Evolutionary conservation across 1,284 basidiomycete genomes (phyloP), one percentile per base, ranked within the genome.

Genomic region (Ganoderma multipileum): DNA sequence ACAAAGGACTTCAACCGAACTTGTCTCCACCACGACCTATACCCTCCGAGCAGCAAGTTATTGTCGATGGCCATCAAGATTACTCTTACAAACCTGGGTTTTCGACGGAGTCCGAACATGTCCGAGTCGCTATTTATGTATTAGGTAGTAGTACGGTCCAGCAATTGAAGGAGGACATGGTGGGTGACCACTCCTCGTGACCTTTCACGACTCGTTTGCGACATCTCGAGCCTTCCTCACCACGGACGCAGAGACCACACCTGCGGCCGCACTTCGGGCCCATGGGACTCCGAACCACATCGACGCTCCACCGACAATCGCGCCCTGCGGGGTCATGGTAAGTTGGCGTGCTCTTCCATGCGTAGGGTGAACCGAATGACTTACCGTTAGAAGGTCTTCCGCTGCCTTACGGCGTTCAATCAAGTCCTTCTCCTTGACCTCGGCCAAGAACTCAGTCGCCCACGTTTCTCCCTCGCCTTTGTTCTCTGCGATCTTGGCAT

Each of bases 261-360:
- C 58, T 3, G 36, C 36, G 38, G 39, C 2, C 38, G 23, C 38
- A 7, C 58, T 28, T 14, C 38, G 38, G 2, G 58, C 58, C 58
- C 36, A 60, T 11, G 58, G 58, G 7, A 60, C 58, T n/a, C 58
- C 58, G 5, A 60, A 60, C 58, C 58, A 60, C 23, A 41, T 6
- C 20, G 58, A 26, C 4, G 23, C 38, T 1, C 58, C 58, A 28
- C 38, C 23, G 2, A 60, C 23, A 23, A 26, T 41, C 12, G 58
- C 58, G 23, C 58, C 58, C 58, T 60, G 4, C 28, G 23, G 12
- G 26, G 9, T 39, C 16, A n/a, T 11, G 23, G 14, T 39, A 11
- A 39, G 38, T 59, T 3, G 16, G n/a, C 2, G 16, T 26, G 57
- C 20, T 11, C 36, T n/a, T 18, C 5, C 23, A 55, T 30, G 12